A percentile compares a stretch with the other conserved stretches of the same genome.
These are phyloP conservation scores for Trametes coccinea DNA, from an alignment of 768 basidiomycete genomes.

Conservation along the genomic window DNA sequence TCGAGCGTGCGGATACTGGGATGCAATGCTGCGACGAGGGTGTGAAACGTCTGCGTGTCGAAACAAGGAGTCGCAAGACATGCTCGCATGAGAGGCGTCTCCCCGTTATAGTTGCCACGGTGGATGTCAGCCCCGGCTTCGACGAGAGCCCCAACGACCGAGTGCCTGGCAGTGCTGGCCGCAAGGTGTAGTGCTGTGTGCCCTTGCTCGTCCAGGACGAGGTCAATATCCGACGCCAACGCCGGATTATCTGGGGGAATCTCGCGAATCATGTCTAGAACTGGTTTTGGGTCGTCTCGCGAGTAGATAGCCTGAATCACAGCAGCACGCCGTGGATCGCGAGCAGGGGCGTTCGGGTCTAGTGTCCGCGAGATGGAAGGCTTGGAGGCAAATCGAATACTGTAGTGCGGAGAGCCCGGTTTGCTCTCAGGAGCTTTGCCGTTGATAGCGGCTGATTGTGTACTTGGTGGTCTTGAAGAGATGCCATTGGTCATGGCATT, in stretches of 20 bases:
- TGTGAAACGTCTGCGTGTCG: constrained; percentile 73
- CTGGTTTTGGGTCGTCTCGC: constrained; percentile 62
- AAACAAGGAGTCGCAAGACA: constrained; percentile 86
- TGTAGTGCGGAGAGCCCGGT: constrained; percentile 45
- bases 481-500: constrained; percentile 44
- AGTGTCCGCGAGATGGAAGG: constrained; percentile 52
- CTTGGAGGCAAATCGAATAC: constrained; percentile 68
- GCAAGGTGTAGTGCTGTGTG: constrained; percentile 95
- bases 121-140: constrained; percentile 81
- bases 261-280: constrained; percentile 68
- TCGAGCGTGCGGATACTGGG: constrained; percentile 87
- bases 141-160: constrained; percentile 70
- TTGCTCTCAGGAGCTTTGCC: constrained; percentile 43
- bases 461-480: constrained; percentile 46
- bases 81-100: constrained; percentile 92
- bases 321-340: constrained; percentile 57
- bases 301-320: constrained; percentile 68
- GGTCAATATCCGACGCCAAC: constrained; percentile 60
- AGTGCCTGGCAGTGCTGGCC: constrained; percentile 75
- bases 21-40: constrained; percentile 63
- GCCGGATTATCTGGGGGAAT: constrained; percentile 46
- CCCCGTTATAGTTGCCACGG: constrained; percentile 90
- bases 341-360: constrained; percentile 51
- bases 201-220: constrained; percentile 90
- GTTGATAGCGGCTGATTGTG: constrained; percentile 41